Base-by-base conservation (phyloP, 208 protist genomes). In the Crithidia fasciculata region DNA sequence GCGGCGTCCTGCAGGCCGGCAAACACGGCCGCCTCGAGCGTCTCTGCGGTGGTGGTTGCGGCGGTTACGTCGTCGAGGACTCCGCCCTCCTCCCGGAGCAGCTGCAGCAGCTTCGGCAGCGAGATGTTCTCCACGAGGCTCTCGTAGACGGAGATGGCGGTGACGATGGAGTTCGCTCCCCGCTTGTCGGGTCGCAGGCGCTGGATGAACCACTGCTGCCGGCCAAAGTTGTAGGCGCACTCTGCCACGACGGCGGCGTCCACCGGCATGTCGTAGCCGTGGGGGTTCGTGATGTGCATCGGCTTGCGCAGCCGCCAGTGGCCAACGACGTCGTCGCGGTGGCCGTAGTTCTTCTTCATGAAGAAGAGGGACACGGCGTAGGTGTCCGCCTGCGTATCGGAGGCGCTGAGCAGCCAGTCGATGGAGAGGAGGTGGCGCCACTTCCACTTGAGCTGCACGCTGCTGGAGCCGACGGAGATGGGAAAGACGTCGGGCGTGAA, bases 391-490 rank as follows among this genome's bases (percentile, higher is more conserved):
- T 63, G 41, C 45, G 81, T 76, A 50, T 72, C 72, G 12, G 75
- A 62, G 8, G 80, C 81, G 28, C 53, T 74, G 52, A 80, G 19
- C 66, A 83, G 80, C 85, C 83, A 95, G 72, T 95, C 90, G 16
- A 95, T 86, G 37, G 90, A 93, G 28, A 95, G 77, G 47, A 89
- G 78, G 18, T 79, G 74, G 40, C 68, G 84, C 88, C 90, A 95
- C 74, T 95, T 95, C 90, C 90, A 95, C 78, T 95, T 95, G 43
- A 93, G 40, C 67, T 95, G 90, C 6, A 45, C 68, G 60, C 75
- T 79, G 71, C 83, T 88, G 19, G 90, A 81, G 12, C 90, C 90
- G 50, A 81, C 75, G 53, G 72, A 44, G 58, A 95, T 65, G 28
- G 82, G 79, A 68, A 95, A 95, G 39, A 63, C 64, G 50, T 95